Evolutionary conservation across 768 basidiomycete species (phyloP), one percentile per base, ranked within the genome.

Genomic region (Lentinula sp.): DNA sequence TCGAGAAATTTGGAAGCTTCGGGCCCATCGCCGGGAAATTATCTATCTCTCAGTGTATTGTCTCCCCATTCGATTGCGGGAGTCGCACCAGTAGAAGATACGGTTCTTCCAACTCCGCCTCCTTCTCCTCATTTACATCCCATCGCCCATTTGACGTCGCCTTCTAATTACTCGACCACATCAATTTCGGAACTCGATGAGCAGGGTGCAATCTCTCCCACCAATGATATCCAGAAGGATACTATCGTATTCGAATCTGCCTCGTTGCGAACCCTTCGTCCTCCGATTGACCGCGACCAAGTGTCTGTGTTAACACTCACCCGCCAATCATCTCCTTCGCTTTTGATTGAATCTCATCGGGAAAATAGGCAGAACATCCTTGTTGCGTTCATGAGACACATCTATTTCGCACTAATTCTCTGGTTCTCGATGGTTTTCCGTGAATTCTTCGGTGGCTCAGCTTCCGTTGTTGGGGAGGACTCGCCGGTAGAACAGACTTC

Each of bases 41-140:
- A 61, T 42, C 75, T 74, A 68, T 68, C 70, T 42, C 61, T 76
- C 20, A 72, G 74, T 9, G 67, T 81, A 8, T 65, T 77, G 35
- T 74, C 72, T 16, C 68, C 73, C 16, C 59, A 60, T 52, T 51
- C 33, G 13, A 8, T 60, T 39, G 50, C 28, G 37, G 42, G 16
- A 36, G 36, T 42, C 36, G 32, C 62, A 57, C 49, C 59, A 41
- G 48, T 61, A 28, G 55, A 67, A 0, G 39, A 58, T 2, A 63
- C 65, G n/a, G 57, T 61, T 28, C 65, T 78, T 7, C 76, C 74
- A 4, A 77, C 75, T 15, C 76, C 76, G 9, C 76, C 77, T 15
- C 72, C 71, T 7, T 77, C 77, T 39, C 77, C 77, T 8, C 67
- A 66, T 39, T 60, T 74, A 35, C 63, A 61, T 18, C 67, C 71